Base-by-base conservation (phyloP, 2,329 filamentous ascomycete species). In the Fusarium devonianum region DNA sequence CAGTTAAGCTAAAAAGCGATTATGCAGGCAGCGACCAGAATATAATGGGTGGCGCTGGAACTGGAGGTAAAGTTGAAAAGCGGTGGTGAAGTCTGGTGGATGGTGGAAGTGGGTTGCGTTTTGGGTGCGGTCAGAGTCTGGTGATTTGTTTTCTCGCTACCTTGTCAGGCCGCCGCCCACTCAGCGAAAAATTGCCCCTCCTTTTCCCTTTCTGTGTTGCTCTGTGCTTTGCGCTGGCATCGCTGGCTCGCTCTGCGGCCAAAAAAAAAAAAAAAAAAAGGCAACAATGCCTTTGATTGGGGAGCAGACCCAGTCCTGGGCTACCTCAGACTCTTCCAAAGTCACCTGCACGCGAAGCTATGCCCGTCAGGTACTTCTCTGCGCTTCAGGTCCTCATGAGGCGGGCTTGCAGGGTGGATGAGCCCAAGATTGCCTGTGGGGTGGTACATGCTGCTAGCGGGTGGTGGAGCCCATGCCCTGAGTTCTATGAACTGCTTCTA, bases 111-210 rank as follows among this genome's bases (percentile, higher is more conserved):
- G 56, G 56, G 45, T 59, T 58, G 54, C 39, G 30, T 44, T 33
- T 38, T 46, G 33, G 43, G 30, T 41, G 42, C 51, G 56, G 47
- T 52, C 45, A 57, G 56, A 53, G 61, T 64, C 61, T 64, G 61
- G 53, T 64, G 61, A 64, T 64, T 64, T 62, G 59, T 62, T 62
- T 59, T 53, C 49, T 47, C 41, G 28, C 45, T 48, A 44, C 49
- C 51, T 56, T 56, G 39, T 60, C 43, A 58, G 57, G 57, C 53
- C 43, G 53, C 56, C 49, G 53, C 61, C 61, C 38, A 42, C 49
- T 49, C 54, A 60, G 48, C n/a, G n/a, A 44, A 40, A 49, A 63
- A 41, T 37, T 64, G 61, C 61, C 61, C 61, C 61, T 64, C 61
- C 56, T 58, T 62, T 48, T 59, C 47, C 59, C 56, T 41, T 55